phyloP scores from a whole-genome alignment of 169 alveolate species.

The Cyclospora cayetanensis region DNA sequence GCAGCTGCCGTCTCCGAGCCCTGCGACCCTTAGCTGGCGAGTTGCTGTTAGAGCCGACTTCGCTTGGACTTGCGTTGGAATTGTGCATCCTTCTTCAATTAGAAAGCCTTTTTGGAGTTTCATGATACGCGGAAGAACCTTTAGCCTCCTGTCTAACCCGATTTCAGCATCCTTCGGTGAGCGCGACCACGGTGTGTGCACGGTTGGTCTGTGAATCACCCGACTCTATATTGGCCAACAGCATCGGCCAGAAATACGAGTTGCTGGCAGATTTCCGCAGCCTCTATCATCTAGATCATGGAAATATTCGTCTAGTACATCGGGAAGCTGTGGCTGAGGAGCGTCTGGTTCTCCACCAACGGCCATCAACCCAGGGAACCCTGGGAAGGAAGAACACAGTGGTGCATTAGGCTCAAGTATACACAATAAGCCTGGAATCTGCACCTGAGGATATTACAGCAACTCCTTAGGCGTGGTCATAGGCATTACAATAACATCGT shows the following conservation, averaged over 20 bases:
- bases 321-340: conserved; percentile 51
- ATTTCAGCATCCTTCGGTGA: neutral
- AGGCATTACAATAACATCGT: neutral
- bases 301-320: conserved; percentile 5
- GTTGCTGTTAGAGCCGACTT: neutral
- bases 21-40: conserved; percentile 54
- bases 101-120: neutral
- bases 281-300: neutral
- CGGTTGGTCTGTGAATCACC: neutral
- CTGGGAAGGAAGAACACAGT: no score
- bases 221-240: neutral
- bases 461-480: neutral
- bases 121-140: neutral
- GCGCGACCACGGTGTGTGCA: neutral
- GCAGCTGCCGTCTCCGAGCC: conserved; percentile 19
- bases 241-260: neutral
- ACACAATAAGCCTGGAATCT: neutral
- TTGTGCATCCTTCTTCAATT: neutral
- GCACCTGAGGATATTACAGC: neutral
- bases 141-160: neutral
- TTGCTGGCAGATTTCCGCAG: no score
- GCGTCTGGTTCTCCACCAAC: conserved; percentile 9
- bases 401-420: no score
- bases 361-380: neutral
- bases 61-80: neutral